Evolutionary conservation across 192 early-diverging fungal genomes (phyloP), one percentile per base, ranked within the genome.

Genomic region (Rhizophagus clarus): DNA sequence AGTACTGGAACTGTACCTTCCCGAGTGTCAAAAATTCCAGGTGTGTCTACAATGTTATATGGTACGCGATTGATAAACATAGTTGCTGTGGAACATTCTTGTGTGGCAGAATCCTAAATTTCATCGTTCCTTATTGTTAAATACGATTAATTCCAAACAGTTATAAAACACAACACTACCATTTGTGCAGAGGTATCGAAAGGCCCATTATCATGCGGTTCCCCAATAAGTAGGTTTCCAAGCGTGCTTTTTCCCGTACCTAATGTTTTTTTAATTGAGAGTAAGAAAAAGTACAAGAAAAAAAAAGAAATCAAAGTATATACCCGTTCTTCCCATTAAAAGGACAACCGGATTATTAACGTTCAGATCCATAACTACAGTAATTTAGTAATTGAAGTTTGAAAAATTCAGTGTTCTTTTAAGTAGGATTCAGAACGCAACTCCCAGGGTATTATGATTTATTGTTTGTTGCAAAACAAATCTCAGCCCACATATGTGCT

Each of bases 161-260:
- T 26, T 32, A 32, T 3, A 37, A 63, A 37, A 42, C 42, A 40
- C n/a, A 15, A 11, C 62, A n/a, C 3, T 7, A 63, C 74, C 74
- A 76, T 76, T 3, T 9, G n/a, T 26, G 60, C 14, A 1, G 71
- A 73, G 51, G 63, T 32, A 20, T 0, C 14, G n/a, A 76, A 76
- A 24, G 74, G 34, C 2, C 62, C 74, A 42, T 76, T 22, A 17
- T 62, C 61, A 63, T 61, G 17, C 26, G 32, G 32, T 40, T 42
- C 14, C 17, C 42, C 3, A 32, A 76, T 28, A 37, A 76, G 60
- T 40, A 76, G 24, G 62, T 76, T 76, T 42, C 74, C 74, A 26
- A 76, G 74, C 24, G 74, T 76, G 63, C 74, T 76, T 76, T 76
- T 76, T 37, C 74, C 74, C 31, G 74, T 34, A 34, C 74, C 74